Evolutionary conservation across 2,329 filamentous ascomycete species (phyloP).

Genomic region (Mycogone perniciosa): DNA sequence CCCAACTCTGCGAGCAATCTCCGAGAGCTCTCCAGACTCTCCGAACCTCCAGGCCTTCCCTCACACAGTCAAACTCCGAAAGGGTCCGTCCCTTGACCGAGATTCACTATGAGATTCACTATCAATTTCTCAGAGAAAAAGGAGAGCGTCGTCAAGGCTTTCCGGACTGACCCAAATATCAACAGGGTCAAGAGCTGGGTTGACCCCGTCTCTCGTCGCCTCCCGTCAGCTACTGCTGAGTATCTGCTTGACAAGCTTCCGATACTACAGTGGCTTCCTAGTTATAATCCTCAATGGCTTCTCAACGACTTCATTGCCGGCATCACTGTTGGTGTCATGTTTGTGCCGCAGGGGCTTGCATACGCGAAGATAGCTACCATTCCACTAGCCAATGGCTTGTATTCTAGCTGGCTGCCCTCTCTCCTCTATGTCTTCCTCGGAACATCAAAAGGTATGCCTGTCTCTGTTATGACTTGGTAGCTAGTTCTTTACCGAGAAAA

Average conservation of each 20-base stretch:
- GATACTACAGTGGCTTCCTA: constrained; percentile 56
- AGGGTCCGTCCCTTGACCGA: not conserved
- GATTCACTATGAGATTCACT: constrained; percentile 13
- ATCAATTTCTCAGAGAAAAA: constrained; percentile 14
- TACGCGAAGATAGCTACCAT: constrained; percentile 58
- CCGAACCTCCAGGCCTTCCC: not conserved
- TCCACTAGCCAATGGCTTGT: constrained; percentile 53
- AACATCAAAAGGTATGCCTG: constrained; percentile 49
- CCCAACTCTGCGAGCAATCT: not conserved
- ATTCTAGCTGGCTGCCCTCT: constrained; percentile 54
- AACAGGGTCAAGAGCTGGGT: constrained; percentile 21
- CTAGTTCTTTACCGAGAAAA: too few species aligned
- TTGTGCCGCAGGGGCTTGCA: constrained; percentile 56
- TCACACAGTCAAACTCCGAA: not conserved
- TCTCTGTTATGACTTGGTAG: not conserved
- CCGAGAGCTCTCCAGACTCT: constrained; percentile 1
- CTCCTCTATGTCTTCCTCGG: constrained; percentile 54
- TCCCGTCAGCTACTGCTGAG: constrained; percentile 47
- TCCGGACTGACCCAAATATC: constrained; percentile 22
- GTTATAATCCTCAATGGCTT: constrained; percentile 55
- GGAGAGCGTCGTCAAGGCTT: constrained; percentile 15
- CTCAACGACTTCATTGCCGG: constrained; percentile 56
- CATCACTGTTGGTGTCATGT: constrained; percentile 52
- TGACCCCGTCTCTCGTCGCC: constrained; percentile 18
- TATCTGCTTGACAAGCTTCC: constrained; percentile 57